Evolutionary conservation across 2,329 filamentous ascomycete species (phyloP), one percentile per base, ranked within the genome.

Genomic region (Xylariaceae sp.): DNA sequence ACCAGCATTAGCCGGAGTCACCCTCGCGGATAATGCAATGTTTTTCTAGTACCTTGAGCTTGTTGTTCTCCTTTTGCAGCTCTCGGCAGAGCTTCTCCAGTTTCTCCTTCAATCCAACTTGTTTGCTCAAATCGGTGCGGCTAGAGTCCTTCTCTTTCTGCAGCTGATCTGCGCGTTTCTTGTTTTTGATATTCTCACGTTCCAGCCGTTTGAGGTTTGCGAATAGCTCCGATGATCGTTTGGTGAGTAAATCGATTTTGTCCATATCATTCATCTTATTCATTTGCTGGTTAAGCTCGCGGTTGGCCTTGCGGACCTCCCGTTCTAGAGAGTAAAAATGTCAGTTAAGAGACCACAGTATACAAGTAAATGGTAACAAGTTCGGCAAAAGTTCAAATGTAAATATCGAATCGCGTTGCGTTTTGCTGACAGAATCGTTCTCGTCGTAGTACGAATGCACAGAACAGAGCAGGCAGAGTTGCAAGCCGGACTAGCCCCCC

Each of bases 71-170:
- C 62, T 92, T 88, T 53, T 95, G 94, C 48, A 99, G 78, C 69
- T 99, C 94, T 49, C 94, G 80, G 62, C 91, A 96, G 31, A 99
- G 76, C 67, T 97, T 99, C 71, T 99, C 94, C 41, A 99, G 76
- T 71, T 97, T 97, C 68, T 97, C 91, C 69, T 95, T 96, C 66
- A 97, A 82, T 1, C 86, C 87, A 17, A 88, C 85, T 18, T 91
- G 92, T 72, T 96, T 96, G 71, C 84, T 92, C 48, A 96, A 76
- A 67, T 99, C 94, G 42, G 86, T 87, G 61, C 90, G 84, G 49
- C 87, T 87, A 58, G 89, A 85, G 66, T 99, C 94, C 68, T 95
- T 95, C 63, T 99, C 94, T 68, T 97, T 99, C 69, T 99, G 94
- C 48, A 99, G 71, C 63, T 90, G 87, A 67, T 99, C 94, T 22